Evolutionary conservation across 2,329 filamentous ascomycete species (phyloP), one percentile per base, ranked within the genome.

Genomic region (Ophiognomonia clavigignenti-juglandacearum): DNA sequence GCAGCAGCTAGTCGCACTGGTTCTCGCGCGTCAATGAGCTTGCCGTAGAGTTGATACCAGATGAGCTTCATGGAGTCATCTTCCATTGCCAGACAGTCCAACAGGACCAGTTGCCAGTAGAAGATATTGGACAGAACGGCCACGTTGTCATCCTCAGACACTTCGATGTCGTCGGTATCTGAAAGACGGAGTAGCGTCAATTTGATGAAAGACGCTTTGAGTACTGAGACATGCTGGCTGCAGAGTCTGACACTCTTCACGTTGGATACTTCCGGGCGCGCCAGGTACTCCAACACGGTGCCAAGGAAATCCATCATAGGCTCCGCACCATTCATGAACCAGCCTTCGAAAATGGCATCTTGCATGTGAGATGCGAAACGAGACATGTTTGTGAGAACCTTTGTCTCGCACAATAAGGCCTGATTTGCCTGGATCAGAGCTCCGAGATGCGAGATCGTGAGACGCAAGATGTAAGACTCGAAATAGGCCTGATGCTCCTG

Each of bases 401-500:
- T 83, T 1, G 93, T 88, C 61, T 97, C 91, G 47, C 81, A 79
- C 2, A 97, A 73, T 0, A 85, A 69, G 46, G 83, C 82, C 57
- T 87, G 82, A 53, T 91, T 80, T 2, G 85, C 67, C 51, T 88
- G 81, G 8, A 97, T 75, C 19, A 80, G 74, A 48, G 78, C 86
- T 27, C 80, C 79, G 14, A 96, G 68, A 24, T 86, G 80, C 3
- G 82, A 77, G 38, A 96, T 77, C 0, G 87, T 82, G 54, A 85
- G 85, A 23, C 83, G 80, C 18, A 97, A 71, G 3, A 97, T 71
- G 60, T 91, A 96, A 0, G 93, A 95, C 61, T 95, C 89, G 55
- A 98, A 96, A 62, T 91, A 95, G 0, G 90, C 89, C 59, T 96
- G 91, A 56, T 97, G 90, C 61, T 97, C 93, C 56, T 92, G 82